phyloP scores from a whole-genome alignment of 208 protist species.

The Leptomonas pyrrhocoris region DNA sequence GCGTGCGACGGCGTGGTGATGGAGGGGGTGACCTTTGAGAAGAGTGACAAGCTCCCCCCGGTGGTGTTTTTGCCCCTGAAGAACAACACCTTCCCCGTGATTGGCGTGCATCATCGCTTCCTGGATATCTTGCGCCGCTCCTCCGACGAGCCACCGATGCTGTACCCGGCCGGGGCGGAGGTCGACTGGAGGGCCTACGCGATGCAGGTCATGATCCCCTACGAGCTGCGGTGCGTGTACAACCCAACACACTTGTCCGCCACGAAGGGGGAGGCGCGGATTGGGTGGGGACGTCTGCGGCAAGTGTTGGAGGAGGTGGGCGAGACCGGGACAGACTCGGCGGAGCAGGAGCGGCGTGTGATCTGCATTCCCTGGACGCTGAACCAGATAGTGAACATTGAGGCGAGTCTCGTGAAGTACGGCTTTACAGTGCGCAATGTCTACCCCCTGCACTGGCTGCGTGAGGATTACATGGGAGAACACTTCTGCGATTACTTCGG shows the following conservation, averaged over 20 bases:
- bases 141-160: slow-evolving; percentile 70
- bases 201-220: slow-evolving; percentile 64
- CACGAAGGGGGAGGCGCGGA: slow-evolving; percentile 76
- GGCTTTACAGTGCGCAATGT: slow-evolving; percentile 71
- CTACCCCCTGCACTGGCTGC: slow-evolving; percentile 81
- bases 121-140: slow-evolving; percentile 67
- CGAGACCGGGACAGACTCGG: slow-evolving; percentile 1
- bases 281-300: slow-evolving; percentile 77
- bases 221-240: slow-evolving; percentile 80
- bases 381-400: slow-evolving; percentile 86
- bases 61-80: slow-evolving; percentile 74
- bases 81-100: slow-evolving; percentile 76
- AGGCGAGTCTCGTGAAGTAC: slow-evolving; percentile 86
- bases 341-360: slow-evolving; percentile 38
- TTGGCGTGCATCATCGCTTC: slow-evolving; percentile 83
- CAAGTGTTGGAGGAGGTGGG: slow-evolving; percentile 67
- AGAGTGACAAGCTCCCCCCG: slow-evolving; percentile 72
- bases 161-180: slow-evolving; percentile 68
- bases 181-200: slow-evolving; percentile 47
- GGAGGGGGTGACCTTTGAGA: slow-evolving; percentile 74
- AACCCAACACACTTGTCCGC: slow-evolving; percentile 75
- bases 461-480: slow-evolving; percentile 75
- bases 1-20: slow-evolving; percentile 71
- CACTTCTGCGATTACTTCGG: slow-evolving; percentile 81
- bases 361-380: slow-evolving; percentile 88